A percentile compares a stretch with the other conserved stretches of the same genome.
Evolutionary conservation across 73 alveolate species (phyloP).

Genomic region (Symbiodinium pilosum): DNA sequence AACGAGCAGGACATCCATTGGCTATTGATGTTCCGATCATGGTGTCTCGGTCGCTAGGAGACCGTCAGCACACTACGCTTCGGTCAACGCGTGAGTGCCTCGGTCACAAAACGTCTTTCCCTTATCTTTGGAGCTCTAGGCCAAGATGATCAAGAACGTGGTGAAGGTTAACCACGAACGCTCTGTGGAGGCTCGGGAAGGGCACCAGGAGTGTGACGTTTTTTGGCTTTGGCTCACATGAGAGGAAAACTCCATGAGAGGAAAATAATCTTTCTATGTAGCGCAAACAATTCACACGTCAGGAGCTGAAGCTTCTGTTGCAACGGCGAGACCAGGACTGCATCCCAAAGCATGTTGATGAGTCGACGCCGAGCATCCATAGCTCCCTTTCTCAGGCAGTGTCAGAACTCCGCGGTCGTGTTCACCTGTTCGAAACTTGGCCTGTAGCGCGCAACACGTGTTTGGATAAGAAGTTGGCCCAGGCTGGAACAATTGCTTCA

Average conservation of each 20-base stretch:
- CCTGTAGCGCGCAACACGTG: background rate
- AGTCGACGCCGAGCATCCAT: background rate
- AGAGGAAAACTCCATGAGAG: background rate
- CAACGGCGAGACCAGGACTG: constrained; percentile 77
- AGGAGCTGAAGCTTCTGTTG: constrained; percentile 83
- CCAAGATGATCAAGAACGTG: constrained; percentile 97
- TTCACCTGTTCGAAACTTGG: constrained; percentile 3
- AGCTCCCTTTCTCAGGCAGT: constrained; percentile 20
- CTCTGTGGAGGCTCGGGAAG: constrained; percentile 95
- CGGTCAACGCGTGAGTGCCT: constrained; percentile 95
- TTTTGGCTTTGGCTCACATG: too few relatives aligned
- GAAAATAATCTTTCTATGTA: too few relatives aligned
- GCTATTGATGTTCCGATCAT: constrained; percentile 70
- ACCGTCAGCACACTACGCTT: constrained; percentile 96
- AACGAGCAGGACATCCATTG: constrained; percentile 96
- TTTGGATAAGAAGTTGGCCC: background rate
- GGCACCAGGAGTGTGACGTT: background rate
- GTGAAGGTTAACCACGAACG: constrained; percentile 96
- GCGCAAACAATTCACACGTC: background rate
- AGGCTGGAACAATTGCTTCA: constrained; percentile 95
- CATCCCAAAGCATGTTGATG: background rate
- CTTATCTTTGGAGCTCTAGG: constrained; percentile 35
- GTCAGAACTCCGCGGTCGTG: constrained; percentile 55
- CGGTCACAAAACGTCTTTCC: background rate
- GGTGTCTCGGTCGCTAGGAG: constrained; percentile 64